Percentiles rank a stretch among this genome's conserved stretches.
These are phyloP conservation scores for Yamadazyma tumulicola DNA, from an alignment of 805 yeast species.

Conservation along the genomic window DNA sequence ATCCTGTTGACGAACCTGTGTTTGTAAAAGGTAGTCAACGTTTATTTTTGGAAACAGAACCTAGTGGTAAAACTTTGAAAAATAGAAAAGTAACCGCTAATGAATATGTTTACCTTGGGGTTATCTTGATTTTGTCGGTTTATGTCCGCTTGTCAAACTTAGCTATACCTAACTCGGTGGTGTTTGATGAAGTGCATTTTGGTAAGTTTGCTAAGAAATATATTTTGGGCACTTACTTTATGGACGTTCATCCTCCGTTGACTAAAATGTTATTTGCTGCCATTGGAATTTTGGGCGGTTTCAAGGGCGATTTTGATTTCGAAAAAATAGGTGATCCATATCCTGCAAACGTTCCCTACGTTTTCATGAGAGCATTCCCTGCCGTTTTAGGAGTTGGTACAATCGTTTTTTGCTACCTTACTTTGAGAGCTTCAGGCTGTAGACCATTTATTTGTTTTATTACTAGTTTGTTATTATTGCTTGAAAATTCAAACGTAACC, in stretches of 20 bases:
- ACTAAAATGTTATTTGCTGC: constrained; percentile 76
- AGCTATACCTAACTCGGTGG: constrained; percentile 72
- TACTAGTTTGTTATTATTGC: constrained; percentile 52
- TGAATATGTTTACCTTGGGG: constrained; percentile 28
- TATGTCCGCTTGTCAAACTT: constrained; percentile 60
- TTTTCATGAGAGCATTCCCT: constrained; percentile 65
- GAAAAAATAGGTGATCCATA: constrained; percentile 60
- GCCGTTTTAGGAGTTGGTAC: constrained; percentile 69
- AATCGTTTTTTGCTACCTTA: constrained; percentile 59
- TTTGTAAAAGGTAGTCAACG: constrained; percentile 22
- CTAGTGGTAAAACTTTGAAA: constrained; percentile 18
- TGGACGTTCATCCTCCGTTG: constrained; percentile 80
- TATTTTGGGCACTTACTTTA: constrained; percentile 57
- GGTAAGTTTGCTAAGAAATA: constrained; percentile 95
- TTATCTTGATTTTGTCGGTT: constrained; percentile 47
- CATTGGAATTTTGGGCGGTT: constrained; percentile 64
- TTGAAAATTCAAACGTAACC: constrained; percentile 69
- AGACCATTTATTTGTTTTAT: constrained; percentile 58
- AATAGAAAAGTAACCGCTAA: constrained; percentile 34
- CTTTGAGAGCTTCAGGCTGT: constrained; percentile 70
- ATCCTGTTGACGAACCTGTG: constrained; percentile 6
- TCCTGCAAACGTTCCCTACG: constrained; percentile 61
- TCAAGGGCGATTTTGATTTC: constrained; percentile 66
- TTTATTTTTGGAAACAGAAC: constrained; percentile 50
- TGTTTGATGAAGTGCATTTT: constrained; percentile 91